These are phyloP conservation scores for Thermothielavioides terrestris DNA, from an alignment of 495 filamentous ascomycete genomes.

Conservation along the genomic window DNA sequence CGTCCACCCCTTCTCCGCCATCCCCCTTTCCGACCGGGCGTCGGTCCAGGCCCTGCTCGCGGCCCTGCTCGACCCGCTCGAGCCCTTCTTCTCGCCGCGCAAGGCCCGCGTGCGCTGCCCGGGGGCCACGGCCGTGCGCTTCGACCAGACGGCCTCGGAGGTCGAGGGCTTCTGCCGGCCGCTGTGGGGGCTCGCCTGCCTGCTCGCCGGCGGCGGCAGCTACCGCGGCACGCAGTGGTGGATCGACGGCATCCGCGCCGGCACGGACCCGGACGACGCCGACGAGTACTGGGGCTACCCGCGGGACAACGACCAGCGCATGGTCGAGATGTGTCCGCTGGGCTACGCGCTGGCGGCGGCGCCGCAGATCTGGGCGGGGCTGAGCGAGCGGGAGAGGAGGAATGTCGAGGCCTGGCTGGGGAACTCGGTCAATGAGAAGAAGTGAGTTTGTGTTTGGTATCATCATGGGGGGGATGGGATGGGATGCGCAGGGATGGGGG, in stretches of 20 bases:
- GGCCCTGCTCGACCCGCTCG: slow-evolving; percentile 53
- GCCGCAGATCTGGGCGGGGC: slow-evolving; percentile 56
- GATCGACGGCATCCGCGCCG: slow-evolving; percentile 57
- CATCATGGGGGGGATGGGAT: neutral
- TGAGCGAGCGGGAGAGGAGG: slow-evolving; percentile 48
- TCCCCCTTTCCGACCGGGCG: slow-evolving; percentile 38
- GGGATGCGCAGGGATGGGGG: neutral
- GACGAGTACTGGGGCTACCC: slow-evolving; percentile 68
- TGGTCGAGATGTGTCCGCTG: slow-evolving; percentile 77
- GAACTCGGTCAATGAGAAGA: slow-evolving; percentile 63
- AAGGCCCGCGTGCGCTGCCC: slow-evolving; percentile 50
- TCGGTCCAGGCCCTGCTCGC: slow-evolving; percentile 51
- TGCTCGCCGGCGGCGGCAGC: slow-evolving; percentile 55
- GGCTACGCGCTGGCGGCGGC: slow-evolving; percentile 55
- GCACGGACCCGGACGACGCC: slow-evolving; percentile 55
- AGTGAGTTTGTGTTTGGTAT: slow-evolving; percentile 30
- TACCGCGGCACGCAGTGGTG: slow-evolving; percentile 56
- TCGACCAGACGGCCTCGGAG: slow-evolving; percentile 67
- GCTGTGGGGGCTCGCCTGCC: slow-evolving; percentile 62
- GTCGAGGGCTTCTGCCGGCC: slow-evolving; percentile 69
- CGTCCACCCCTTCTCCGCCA: slow-evolving; percentile 42
- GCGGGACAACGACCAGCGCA: slow-evolving; percentile 67
- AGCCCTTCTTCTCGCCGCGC: slow-evolving; percentile 53
- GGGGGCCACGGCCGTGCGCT: slow-evolving; percentile 58
- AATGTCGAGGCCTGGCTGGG: slow-evolving; percentile 62